phyloP scores from a whole-genome alignment of 2,329 filamentous ascomycete genomes.

The Trichoderma pleuroti region DNA sequence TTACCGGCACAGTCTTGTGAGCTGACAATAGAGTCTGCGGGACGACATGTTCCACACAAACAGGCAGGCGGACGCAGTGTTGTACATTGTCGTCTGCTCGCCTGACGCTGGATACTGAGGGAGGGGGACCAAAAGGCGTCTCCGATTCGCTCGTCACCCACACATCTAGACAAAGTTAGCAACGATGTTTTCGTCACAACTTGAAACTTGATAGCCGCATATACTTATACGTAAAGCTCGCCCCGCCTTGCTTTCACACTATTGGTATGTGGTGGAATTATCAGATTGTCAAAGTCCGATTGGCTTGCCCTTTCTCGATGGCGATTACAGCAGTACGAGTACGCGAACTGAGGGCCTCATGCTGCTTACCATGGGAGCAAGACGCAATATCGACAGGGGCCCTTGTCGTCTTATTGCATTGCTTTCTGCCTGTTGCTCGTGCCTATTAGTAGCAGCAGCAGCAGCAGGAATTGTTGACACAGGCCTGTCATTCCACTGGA shows the following conservation, averaged over 20 bases:
- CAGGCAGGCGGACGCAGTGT: background rate
- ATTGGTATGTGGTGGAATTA: background rate
- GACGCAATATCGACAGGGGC: background rate
- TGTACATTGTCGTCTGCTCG: background rate
- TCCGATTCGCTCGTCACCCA: constrained; percentile 1
- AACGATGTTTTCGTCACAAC: background rate
- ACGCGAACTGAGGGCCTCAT: background rate
- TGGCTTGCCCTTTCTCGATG: background rate
- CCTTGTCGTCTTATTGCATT: constrained; percentile 5
- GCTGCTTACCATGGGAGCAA: background rate
- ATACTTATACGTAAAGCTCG: background rate
- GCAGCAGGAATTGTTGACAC: background rate
- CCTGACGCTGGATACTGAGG: background rate
- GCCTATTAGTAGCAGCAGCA: background rate
- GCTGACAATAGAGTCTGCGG: constrained; percentile 3
- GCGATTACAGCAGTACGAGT: background rate
- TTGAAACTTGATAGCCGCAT: background rate
- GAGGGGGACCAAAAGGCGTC: background rate
- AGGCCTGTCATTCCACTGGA: background rate
- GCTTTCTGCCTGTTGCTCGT: background rate
- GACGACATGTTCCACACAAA: background rate
- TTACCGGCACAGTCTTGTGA: background rate
- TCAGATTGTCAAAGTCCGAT: background rate
- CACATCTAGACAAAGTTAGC: background rate
- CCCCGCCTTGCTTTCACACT: background rate